Evolutionary conservation across 1,284 basidiomycete species (phyloP).

Genomic region (Inonotus hispidus): DNA sequence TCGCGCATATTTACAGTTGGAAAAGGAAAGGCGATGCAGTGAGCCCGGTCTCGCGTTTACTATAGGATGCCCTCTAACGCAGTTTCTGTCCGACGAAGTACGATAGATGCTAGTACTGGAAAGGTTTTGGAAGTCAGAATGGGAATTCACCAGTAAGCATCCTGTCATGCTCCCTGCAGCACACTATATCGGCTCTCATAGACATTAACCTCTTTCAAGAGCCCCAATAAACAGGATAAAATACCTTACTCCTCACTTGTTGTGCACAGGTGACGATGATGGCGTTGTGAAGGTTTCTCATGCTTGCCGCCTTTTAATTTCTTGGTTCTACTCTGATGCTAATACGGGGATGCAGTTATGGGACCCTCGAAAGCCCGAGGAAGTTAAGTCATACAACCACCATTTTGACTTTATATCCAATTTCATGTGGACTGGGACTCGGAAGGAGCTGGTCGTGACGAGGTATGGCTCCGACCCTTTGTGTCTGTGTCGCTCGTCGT

Average conservation of each 20-base stretch:
- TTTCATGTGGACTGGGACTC: slow-evolving; percentile 82
- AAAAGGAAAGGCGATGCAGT: slow-evolving; percentile 83
- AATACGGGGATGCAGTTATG: slow-evolving; percentile 59
- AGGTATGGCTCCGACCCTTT: slow-evolving; percentile 49
- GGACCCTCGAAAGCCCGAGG: slow-evolving; percentile 73
- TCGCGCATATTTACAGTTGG: slow-evolving; percentile 69
- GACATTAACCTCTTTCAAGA: slow-evolving; percentile 39
- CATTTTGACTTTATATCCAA: slow-evolving; percentile 97
- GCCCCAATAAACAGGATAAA: slow-evolving; percentile 82
- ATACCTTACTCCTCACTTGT: slow-evolving; percentile 58
- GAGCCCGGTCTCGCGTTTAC: slow-evolving; percentile 30
- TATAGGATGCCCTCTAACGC: background rate
- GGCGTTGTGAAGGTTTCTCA: slow-evolving; percentile 80
- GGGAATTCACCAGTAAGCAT: slow-evolving; percentile 76
- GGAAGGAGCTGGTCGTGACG: slow-evolving; percentile 79
- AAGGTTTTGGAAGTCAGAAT: slow-evolving; percentile 54
- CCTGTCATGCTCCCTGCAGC: slow-evolving; percentile 16
- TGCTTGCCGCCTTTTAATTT: background rate
- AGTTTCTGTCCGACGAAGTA: slow-evolving; percentile 34
- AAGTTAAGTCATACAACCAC: slow-evolving; percentile 70
- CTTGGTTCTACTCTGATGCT: background rate
- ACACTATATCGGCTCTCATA: slow-evolving; percentile 29
- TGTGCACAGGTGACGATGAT: slow-evolving; percentile 90
- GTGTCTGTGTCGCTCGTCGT: background rate
- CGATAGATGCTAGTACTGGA: slow-evolving; percentile 65